Base-by-base conservation (phyloP, 495 filamentous ascomycete species). In the Ascodesmis nigricans region DNA sequence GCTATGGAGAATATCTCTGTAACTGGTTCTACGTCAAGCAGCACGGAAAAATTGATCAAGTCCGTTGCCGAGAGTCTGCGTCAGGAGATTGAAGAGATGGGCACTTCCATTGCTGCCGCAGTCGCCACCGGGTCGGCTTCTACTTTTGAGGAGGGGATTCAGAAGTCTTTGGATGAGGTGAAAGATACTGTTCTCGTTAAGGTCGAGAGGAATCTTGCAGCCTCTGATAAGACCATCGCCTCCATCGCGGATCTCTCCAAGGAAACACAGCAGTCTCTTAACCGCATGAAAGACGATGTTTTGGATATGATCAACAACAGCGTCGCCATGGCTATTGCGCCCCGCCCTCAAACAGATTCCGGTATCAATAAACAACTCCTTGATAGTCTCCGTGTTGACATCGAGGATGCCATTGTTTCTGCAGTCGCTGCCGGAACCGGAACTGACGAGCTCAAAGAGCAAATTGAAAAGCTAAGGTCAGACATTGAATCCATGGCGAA, bases 171-270 rank as follows among this genome's bases (percentile, higher is more conserved):
- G 3, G 78, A 84, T 19, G 80, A 84, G 40, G 57, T 87, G 44
- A 84, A 78, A 46, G 65, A 66, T 43, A 66, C 69, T 13, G 42
- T 46, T 11, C 53, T 62, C 9, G 60, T 66, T 18, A 71, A 76
- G 22, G 68, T 67, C 4, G 60, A 71, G 9, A 67, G 73, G 9
- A 65, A 91, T 5, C 77, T 77, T 38, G 64, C 73, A 2, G 65
- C 81, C 41, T 75, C 79, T 36, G 68, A 72, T 25, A 81, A 91
- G 28, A 70, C 81, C 52, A 87, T 81, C 53, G 61, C 67, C 4
- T 63, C 71, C 23, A 58, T 91, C 22, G 18, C 71, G 75, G 48
- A 67, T 82, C 40, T 60, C 69, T 33, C 60, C 72, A 29, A 66
- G 70, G 2, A 69, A 78, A 41, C 54, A 73, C 1, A 71, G 70